A percentile compares a stretch with the other conserved stretches of the same genome.
Conservation (phyloP, 2,329 filamentous ascomycete genomes). For the Pseudocercospora pini-densiflorae region DNA sequence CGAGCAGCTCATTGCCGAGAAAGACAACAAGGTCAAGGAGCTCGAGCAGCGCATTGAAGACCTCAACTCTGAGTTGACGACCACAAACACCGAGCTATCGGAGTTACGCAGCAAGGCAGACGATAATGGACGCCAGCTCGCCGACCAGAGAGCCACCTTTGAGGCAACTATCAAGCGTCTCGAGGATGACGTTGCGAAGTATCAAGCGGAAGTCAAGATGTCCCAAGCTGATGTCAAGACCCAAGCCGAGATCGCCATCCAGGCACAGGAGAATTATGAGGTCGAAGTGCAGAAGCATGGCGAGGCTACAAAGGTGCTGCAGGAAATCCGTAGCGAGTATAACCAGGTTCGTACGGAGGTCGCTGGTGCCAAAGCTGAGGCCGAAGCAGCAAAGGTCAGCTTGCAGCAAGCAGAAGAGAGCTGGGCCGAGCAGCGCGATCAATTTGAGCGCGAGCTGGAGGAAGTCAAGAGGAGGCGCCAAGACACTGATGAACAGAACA, state of each 20-base stretch:
- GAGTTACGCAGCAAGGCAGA: constrained; percentile 78
- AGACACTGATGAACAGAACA: constrained; percentile 87
- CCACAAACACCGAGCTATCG: constrained; percentile 81
- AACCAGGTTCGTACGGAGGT: constrained; percentile 82
- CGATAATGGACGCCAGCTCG: constrained; percentile 70
- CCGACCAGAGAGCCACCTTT: constrained; percentile 80
- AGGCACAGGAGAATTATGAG: constrained; percentile 95
- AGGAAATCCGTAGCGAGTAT: constrained; percentile 76
- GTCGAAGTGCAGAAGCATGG: constrained; percentile 93
- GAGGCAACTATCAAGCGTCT: constrained; percentile 80
- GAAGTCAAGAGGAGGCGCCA: constrained; percentile 81
- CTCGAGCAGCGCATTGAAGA: constrained; percentile 84
- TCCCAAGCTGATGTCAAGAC: constrained; percentile 91
- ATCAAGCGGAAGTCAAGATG: constrained; percentile 77
- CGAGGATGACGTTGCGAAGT: constrained; percentile 81
- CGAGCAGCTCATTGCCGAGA: constrained; percentile 74
- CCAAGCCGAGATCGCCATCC: constrained; percentile 90
- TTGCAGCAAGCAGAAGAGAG: constrained; percentile 81
- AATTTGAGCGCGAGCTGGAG: constrained; percentile 80
- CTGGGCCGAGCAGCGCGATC: constrained; percentile 81
- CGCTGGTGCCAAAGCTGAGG: constrained; percentile 75
- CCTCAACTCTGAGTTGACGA: constrained; percentile 77
- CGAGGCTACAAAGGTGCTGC: constrained; percentile 85
- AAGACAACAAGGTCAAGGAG: constrained; percentile 78
- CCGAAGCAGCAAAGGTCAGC: constrained; percentile 80